These are phyloP conservation scores for Prosopis cineraria DNA, from an alignment of 306 rosid genomes.

Conservation along the genomic window DNA sequence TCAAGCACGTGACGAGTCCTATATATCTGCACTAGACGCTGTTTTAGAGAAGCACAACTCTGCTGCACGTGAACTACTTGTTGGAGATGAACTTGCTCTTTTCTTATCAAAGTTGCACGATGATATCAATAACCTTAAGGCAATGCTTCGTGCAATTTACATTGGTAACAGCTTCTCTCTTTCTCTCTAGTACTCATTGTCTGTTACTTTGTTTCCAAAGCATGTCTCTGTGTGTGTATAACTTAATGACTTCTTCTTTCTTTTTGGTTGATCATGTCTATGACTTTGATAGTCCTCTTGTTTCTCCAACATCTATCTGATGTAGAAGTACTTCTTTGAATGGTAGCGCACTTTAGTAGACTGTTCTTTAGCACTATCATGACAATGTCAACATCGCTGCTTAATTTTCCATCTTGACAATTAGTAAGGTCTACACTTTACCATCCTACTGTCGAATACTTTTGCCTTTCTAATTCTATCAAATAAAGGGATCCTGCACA, in stretches of 20 bases:
- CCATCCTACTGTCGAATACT: background rate
- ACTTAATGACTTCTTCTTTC: conserved; percentile 8
- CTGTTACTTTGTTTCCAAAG: background rate
- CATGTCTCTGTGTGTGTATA: background rate
- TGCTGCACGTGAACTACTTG: conserved; percentile 81
- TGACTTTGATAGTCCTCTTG: background rate
- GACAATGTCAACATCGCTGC: background rate
- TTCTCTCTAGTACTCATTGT: background rate
- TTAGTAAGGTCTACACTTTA: background rate
- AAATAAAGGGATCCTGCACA: background rate
- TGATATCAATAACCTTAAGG: conserved; percentile 81
- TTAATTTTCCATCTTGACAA: background rate
- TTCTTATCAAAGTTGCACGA: conserved; percentile 71
- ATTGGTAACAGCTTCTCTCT: conserved; percentile 56
- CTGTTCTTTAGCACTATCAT: background rate
- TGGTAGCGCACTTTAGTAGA: background rate
- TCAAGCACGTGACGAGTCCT: conserved; percentile 84
- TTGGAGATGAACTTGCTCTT: conserved; percentile 69
- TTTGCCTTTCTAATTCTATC: background rate
- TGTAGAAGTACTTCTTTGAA: background rate
- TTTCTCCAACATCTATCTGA: background rate
- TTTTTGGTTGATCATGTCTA: background rate
- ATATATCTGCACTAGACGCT: conserved; percentile 73
- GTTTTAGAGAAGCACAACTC: conserved; percentile 81
- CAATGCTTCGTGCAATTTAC: conserved; percentile 98